These are phyloP conservation scores for Pisolithus thermaeus DNA, from an alignment of 1,284 basidiomycete genomes.

Conservation along the genomic window DNA sequence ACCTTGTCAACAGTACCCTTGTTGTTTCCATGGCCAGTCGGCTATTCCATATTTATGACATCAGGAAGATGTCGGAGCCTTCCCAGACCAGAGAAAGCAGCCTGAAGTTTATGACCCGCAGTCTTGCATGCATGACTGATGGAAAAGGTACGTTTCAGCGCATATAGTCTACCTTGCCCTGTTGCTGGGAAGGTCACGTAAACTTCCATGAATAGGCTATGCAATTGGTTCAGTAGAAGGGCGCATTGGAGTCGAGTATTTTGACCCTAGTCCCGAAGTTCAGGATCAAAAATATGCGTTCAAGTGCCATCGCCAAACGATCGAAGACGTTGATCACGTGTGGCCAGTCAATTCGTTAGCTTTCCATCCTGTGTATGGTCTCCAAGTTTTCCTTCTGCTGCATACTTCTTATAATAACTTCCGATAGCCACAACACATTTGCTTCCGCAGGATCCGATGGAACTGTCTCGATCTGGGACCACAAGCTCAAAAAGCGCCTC, in stretches of 20 bases:
- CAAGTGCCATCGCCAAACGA: conserved; percentile 91
- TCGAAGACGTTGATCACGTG: conserved; percentile 93
- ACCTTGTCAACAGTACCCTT: conserved; percentile 65
- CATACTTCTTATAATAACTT: neutral
- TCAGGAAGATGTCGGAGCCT: conserved; percentile 67
- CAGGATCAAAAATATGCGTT: conserved; percentile 97
- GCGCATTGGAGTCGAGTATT: conserved; percentile 95
- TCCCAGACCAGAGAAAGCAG: conserved; percentile 85
- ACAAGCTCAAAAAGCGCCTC: conserved; percentile 92
- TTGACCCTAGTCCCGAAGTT: conserved; percentile 70
- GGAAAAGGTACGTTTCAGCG: conserved; percentile 69
- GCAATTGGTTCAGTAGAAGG: conserved; percentile 94
- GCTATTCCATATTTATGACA: conserved; percentile 82
- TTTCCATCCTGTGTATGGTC: conserved; percentile 79
- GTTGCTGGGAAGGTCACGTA: neutral
- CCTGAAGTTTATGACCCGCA: conserved; percentile 92
- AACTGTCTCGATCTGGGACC: conserved; percentile 93
- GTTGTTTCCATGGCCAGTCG: conserved; percentile 90
- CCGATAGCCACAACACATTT: conserved; percentile 82
- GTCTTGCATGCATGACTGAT: conserved; percentile 88
- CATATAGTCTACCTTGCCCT: neutral
- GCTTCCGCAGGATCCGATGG: conserved; percentile 91
- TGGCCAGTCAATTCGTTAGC: conserved; percentile 95
- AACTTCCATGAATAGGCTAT: conserved; percentile 55
- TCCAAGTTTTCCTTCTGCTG: neutral